Evolutionary conservation across 148 eudicot species (phyloP).

Genomic region (Chenopodium album): DNA sequence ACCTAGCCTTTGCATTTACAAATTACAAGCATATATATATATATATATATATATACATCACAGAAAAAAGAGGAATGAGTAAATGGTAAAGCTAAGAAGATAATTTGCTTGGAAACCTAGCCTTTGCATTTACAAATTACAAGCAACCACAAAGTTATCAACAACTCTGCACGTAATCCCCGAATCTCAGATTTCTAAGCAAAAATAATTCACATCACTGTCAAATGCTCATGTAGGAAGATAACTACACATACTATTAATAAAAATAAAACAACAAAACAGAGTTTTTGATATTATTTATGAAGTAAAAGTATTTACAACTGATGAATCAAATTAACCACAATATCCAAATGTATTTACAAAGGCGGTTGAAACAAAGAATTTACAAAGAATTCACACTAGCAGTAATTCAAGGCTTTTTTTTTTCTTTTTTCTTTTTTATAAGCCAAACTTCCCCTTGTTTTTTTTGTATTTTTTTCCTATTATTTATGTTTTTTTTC

Average conservation of each 20-base stretch:
- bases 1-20: too few species aligned
- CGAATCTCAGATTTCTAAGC: neutral
- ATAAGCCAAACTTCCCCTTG: neutral
- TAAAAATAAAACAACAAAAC: neutral
- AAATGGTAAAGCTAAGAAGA: neutral
- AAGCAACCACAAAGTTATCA: neutral
- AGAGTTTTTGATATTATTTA: neutral
- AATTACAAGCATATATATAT: too few species aligned
- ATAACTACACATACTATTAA: neutral
- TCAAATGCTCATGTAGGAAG: neutral
- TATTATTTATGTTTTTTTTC: neutral
- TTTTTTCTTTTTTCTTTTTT: neutral
- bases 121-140: neutral
- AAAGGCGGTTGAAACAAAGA: neutral
- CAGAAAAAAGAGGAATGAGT: neutral
- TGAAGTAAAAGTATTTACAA: neutral
- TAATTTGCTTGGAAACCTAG: neutral
- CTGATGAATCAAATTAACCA: neutral
- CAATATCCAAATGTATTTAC: conserved; percentile 12
- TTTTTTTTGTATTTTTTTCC: neutral
- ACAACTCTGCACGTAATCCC: neutral
- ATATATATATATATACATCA: too few species aligned
- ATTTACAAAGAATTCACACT: conserved; percentile 22
- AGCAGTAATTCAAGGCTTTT: neutral
- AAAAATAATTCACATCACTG: neutral